These are phyloP conservation scores for Gonium pectorale DNA, from an alignment of 139 green algal species.

Conservation along the genomic window DNA sequence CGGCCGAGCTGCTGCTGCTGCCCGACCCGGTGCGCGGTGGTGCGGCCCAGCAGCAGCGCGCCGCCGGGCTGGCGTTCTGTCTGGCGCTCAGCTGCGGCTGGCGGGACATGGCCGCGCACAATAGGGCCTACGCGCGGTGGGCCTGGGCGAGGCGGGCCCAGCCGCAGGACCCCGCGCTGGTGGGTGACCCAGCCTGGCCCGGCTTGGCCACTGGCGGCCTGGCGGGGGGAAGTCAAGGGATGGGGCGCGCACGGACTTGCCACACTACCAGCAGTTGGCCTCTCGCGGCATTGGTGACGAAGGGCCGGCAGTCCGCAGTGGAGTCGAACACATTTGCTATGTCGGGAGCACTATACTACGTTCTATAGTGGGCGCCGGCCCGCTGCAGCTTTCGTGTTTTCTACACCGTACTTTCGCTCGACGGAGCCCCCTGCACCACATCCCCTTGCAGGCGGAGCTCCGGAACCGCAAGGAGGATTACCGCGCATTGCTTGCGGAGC, in stretches of 20 bases:
- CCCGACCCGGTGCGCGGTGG: background rate
- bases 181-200: background rate
- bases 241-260: background rate
- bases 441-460: conserved; percentile 1
- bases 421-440: background rate
- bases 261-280: background rate
- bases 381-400: too few species aligned
- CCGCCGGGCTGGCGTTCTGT: conserved; percentile 21
- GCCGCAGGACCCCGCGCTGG: conserved; percentile 14
- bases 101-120: background rate
- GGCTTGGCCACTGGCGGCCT: background rate
- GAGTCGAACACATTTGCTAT: background rate
- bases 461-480: background rate
- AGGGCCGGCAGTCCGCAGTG: background rate
- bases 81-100: background rate
- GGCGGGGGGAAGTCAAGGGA: background rate
- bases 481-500: background rate
- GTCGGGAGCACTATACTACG: background rate
- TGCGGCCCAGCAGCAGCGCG: conserved; percentile 7
- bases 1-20: background rate
- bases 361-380: background rate
- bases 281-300: background rate
- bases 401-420: background rate
- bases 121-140: conserved; percentile 16
- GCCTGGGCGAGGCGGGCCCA: background rate